Base-by-base conservation (phyloP, 148 eudicot species). In the Pouteria glomerata region DNA sequence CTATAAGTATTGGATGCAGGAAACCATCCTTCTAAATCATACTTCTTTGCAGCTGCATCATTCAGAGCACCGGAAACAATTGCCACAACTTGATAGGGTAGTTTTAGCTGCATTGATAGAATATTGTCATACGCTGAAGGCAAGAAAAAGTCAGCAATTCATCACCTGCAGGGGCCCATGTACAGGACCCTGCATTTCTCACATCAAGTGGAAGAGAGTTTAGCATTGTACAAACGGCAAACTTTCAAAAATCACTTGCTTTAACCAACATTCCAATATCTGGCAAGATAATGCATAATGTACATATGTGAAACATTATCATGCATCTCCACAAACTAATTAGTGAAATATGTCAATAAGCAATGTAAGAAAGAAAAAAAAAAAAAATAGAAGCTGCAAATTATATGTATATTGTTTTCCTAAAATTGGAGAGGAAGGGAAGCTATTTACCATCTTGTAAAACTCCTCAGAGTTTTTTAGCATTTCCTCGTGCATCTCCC, bases 401-500 rank as follows among this genome's bases (percentile, higher is more conserved):
- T 8, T 39, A 39, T 39, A 39, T 39, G 8, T 56, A 27, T 18
- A 51, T 5, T 51, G 5, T 24, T 34, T 6, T 18, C 62, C n/a
- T 5, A 5, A 39, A 44, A 70, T 59, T 51, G 39, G 41, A 6
- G 15, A 15, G n/a, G 16, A 24, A 55, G 57, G 12, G 50, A 69
- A 57, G 29, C 55, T 31, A 0, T 6, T 19, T 91, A 89, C 98
- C 90, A 71, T 50, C 77, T 95, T 77, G 82, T 91, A 91, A 75
- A 91, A 91, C 16, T 88, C 90, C 83, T 95, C 96, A 0, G 98
- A 86, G 74, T 95, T 95, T 34, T 74, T 82, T 0, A 95, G 74
- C 98, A 95, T 95, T 73, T 95, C 96, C 75, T 95, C 97, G 39
- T 77, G 87, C 98, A 95, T 95, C 16, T 88, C 86, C 97, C 98